A percentile compares a stretch with the other conserved stretches of the same genome.
These are phyloP conservation scores for Plasmodium inui DNA, from an alignment of 169 alveolate genomes.

Conservation along the genomic window DNA sequence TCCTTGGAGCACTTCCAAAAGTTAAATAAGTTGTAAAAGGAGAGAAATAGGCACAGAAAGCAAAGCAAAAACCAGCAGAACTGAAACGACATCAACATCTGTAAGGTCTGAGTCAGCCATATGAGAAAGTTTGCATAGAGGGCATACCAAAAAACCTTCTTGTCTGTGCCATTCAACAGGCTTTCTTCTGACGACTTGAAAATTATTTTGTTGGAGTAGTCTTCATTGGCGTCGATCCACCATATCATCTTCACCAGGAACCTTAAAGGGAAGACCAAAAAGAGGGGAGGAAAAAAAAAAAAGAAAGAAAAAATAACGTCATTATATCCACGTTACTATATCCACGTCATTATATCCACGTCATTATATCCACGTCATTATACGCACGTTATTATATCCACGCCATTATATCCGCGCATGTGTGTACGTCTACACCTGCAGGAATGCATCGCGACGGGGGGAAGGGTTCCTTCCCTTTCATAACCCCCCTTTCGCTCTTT, in stretches of 20 bases:
- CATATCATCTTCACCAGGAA: slow-evolving; percentile 75
- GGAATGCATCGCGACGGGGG: not conserved
- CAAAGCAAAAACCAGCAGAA: slow-evolving; percentile 73
- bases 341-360: not conserved
- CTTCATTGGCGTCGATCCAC: slow-evolving; percentile 71
- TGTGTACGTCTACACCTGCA: not conserved
- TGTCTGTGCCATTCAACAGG: slow-evolving; percentile 16
- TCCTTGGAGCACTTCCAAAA: slow-evolving; percentile 72
- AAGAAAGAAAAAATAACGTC: not conserved
- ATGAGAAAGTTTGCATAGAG: slow-evolving; percentile 34
- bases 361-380: not conserved
- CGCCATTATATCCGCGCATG: not conserved
- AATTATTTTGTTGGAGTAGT: slow-evolving; percentile 71
- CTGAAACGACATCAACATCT: slow-evolving; percentile 70
- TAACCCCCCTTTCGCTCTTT: not conserved
- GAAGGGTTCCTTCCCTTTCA: not conserved
- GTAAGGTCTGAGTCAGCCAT: slow-evolving; percentile 68
- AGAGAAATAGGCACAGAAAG: slow-evolving; percentile 32
- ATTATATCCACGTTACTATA: not conserved
- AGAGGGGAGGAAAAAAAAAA: not conserved
- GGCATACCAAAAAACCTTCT: slow-evolving; percentile 71
- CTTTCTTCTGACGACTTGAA: slow-evolving; percentile 49
- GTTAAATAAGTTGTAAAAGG: slow-evolving; percentile 55
- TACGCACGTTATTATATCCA: not conserved
- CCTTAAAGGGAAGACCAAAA: slow-evolving; percentile 10